These are phyloP conservation scores for Leishmania gerbilli DNA, from an alignment of 208 protist species.

Conservation along the genomic window DNA sequence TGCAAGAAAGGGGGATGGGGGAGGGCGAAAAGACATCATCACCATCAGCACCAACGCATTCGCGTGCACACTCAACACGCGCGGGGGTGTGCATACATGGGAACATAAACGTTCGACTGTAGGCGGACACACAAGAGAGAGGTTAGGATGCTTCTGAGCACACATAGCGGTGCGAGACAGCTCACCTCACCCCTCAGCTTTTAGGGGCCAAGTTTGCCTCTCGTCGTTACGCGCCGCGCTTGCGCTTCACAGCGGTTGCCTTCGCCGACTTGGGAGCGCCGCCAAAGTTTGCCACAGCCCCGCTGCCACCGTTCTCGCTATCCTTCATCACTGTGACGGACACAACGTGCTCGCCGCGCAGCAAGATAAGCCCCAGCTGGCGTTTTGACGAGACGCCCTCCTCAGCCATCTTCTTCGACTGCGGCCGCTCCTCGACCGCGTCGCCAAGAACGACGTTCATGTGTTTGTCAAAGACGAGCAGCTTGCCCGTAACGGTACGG, in stretches of 20 bases:
- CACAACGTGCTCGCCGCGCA: slow-evolving; percentile 86
- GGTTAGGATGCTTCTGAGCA: neutral
- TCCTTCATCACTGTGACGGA: slow-evolving; percentile 70
- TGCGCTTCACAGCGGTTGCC: slow-evolving; percentile 44
- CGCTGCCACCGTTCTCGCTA: slow-evolving; percentile 3
- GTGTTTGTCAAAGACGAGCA: slow-evolving; percentile 86
- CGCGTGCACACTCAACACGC: neutral
- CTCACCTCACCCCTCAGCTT: neutral
- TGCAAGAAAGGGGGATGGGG: neutral
- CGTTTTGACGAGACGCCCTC: slow-evolving; percentile 58
- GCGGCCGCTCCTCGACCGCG: slow-evolving; percentile 53
- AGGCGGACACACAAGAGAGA: neutral
- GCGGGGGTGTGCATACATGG: neutral
- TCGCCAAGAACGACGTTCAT: slow-evolving; percentile 90
- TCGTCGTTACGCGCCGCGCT: slow-evolving; percentile 22
- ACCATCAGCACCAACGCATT: neutral
- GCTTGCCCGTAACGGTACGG: slow-evolving; percentile 70
- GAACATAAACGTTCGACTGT: neutral
- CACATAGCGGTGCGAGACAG: neutral
- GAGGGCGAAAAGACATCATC: neutral
- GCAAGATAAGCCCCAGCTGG: slow-evolving; percentile 70
- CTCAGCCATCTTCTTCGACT: slow-evolving; percentile 69
- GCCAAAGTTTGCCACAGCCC: slow-evolving; percentile 27
- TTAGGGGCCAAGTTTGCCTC: neutral
- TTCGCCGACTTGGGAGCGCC: slow-evolving; percentile 46